A percentile compares a stretch with the other conserved stretches of the same genome.
phyloP scores from a whole-genome alignment of 179 eudicot species.

The Actinidia arguta region DNA sequence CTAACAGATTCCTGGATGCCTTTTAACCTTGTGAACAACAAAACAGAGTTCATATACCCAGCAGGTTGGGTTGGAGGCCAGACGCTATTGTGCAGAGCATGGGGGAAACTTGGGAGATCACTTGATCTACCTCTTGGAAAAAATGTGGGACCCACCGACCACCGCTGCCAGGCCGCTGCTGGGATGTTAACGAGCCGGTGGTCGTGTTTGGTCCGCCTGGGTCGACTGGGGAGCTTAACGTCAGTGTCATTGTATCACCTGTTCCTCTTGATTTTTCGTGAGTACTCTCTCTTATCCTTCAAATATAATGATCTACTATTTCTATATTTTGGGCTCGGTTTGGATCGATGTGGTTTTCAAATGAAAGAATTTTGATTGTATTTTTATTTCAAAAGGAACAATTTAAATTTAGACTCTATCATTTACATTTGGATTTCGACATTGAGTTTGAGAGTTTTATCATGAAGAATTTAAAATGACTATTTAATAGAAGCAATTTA shows the following conservation, averaged over 20 bases:
- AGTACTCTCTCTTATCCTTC: conserved; percentile 16
- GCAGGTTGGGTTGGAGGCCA: conserved; percentile 91
- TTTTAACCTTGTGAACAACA: background rate
- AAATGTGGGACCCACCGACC: conserved; percentile 9
- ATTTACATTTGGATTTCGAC: no score
- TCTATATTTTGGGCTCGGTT: no score
- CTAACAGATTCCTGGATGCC: background rate
- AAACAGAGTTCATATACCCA: conserved; percentile 89
- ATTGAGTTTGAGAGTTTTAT: no score
- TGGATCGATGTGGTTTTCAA: no score
- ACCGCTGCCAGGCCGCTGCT: conserved; percentile 31
- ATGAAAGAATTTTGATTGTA: no score
- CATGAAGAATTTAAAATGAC: no score
- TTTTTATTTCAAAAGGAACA: no score
- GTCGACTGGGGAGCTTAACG: conserved; percentile 92
- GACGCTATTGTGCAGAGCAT: conserved; percentile 70
- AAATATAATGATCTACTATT: background rate
- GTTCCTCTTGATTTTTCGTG: conserved; percentile 91
- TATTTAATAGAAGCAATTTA: no score
- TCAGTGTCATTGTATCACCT: conserved; percentile 83
- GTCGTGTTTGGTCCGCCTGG: conserved; percentile 96
- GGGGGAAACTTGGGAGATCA: conserved; percentile 66
- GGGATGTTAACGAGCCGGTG: conserved; percentile 70
- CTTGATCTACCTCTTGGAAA: conserved; percentile 63
- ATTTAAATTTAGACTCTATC: no score